Evolutionary conservation across 768 basidiomycete genomes (phyloP), one percentile per base, ranked within the genome.

Genomic region (Hypholoma fasciculare): DNA sequence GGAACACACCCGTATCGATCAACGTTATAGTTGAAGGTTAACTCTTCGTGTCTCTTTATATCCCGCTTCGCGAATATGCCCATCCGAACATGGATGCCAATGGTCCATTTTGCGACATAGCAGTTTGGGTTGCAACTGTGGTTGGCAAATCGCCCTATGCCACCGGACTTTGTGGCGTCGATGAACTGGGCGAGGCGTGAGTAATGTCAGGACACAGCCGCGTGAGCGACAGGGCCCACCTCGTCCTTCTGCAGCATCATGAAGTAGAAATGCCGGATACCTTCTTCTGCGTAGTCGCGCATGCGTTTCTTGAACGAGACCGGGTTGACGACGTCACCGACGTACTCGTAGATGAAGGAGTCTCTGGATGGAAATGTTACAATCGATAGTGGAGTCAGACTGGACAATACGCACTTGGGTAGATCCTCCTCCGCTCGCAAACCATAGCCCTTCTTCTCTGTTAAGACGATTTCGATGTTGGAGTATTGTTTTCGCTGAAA

Each of bases 221-320:
- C 43, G 16, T 39, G 38, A 20, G 48, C 16, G n/a, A 1, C 30
- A 34, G 30, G 30, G 72, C 85, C 55, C 63, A 94, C 96, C 83
- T 98, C 95, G 64, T 96, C 95, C 69, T 92, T 94, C 75, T 99
- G 97, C 57, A 99, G 74, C 91, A 96, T 96, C 97, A 98, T 99
- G 71, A 99, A 99, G 76, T 98, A 99, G 66, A 98, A 99, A 72
- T 98, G 97, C 52, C 84, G 81, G 62, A 98, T 94, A 16, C 96
- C 96, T 70, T 97, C 93, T 43, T 88, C 84, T 2, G 86, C 96
- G 69, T 99, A 99, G 8, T 89, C 88, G 39, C 90, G 84, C 94
- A 99, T 98, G 30, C 96, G 87, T 71, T 92, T 94, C 74, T 90
- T 85, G 71, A 99, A 97, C 14, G 90, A 88, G 11, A 78, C 75